A percentile compares a stretch with the other conserved stretches of the same genome.
phyloP scores from a whole-genome alignment of 2,329 filamentous ascomycete species.

The Aspergillus aculeatus region DNA sequence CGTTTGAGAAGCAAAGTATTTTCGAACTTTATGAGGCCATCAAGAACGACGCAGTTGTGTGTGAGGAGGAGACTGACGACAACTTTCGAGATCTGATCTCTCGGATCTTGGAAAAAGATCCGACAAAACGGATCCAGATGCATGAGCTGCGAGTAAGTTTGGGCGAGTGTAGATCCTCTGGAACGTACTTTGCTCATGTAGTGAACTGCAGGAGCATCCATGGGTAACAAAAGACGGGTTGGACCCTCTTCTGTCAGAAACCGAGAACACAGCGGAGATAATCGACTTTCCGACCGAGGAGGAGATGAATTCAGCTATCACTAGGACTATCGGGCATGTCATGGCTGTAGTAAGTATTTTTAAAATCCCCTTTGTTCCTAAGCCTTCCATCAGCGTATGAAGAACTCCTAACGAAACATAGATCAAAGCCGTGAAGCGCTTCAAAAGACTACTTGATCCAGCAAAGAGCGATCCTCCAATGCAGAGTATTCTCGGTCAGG shows the following conservation, averaged over 20 bases:
- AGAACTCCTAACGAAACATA: conserved; percentile 33
- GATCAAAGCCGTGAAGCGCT: conserved; percentile 89
- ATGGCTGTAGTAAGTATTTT: conserved; percentile 67
- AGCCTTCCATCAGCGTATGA: background rate
- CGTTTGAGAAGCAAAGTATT: conserved; percentile 76
- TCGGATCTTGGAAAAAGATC: conserved; percentile 79
- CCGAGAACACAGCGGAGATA: conserved; percentile 81
- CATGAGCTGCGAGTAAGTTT: conserved; percentile 70
- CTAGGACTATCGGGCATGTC: conserved; percentile 80
- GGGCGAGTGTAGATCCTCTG: background rate
- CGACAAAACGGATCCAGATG: conserved; percentile 79
- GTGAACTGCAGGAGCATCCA: conserved; percentile 67
- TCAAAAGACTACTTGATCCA: conserved; percentile 70
- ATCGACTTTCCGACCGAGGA: conserved; percentile 83
- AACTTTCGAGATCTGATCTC: conserved; percentile 73
- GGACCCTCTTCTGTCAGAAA: conserved; percentile 74
- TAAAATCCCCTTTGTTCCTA: background rate
- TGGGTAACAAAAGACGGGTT: conserved; percentile 84
- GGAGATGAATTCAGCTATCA: conserved; percentile 88
- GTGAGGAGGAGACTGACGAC: conserved; percentile 64
- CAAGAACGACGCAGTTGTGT: conserved; percentile 63
- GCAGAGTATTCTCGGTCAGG: conserved; percentile 60
- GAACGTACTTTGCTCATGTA: conserved; percentile 3
- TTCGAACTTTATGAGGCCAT: conserved; percentile 90
- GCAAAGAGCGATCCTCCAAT: conserved; percentile 52